Evolutionary conservation across 352 stramenopile species (phyloP).

Genomic region (Phytopythium sindhum): DNA sequence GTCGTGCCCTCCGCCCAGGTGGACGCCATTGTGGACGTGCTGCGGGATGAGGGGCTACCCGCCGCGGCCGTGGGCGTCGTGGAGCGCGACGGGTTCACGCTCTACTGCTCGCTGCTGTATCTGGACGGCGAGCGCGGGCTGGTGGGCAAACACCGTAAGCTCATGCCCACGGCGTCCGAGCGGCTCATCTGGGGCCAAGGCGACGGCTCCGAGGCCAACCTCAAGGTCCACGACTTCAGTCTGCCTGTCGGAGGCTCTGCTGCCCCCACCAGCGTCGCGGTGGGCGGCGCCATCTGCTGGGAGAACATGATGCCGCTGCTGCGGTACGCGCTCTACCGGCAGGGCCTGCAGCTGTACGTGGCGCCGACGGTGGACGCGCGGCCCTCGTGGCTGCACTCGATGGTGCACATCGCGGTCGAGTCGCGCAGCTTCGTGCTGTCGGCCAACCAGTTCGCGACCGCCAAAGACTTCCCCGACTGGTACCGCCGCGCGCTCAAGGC

Average conservation of each 20-base stretch:
- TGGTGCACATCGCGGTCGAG: constrained; percentile 25
- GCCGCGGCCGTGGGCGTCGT: constrained; percentile 16
- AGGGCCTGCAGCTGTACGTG: constrained; percentile 22
- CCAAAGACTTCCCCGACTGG: constrained; percentile 16
- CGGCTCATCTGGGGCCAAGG: constrained; percentile 23
- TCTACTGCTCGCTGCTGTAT: constrained; percentile 24
- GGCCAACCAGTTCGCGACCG: constrained; percentile 25
- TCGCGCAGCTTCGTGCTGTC: constrained; percentile 29
- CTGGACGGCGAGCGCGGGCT: constrained; percentile 18
- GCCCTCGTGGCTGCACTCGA: constrained; percentile 21
- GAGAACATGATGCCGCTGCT: constrained; percentile 30
- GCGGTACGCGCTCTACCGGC: constrained; percentile 23
- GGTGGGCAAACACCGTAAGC: constrained; percentile 23
- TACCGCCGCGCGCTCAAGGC: constrained; percentile 13
- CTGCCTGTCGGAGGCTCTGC: constrained; percentile 2
- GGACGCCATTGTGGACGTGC: constrained; percentile 17
- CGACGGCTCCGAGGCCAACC: constrained; percentile 18
- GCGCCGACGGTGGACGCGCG: constrained; percentile 21
- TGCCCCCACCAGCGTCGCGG: constrained; percentile 5
- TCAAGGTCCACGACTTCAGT: constrained; percentile 14
- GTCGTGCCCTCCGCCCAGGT: constrained; percentile 16
- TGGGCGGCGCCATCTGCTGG: constrained; percentile 22
- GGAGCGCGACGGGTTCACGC: constrained; percentile 17
- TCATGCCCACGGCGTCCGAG: constrained; percentile 26
- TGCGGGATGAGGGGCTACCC: constrained; percentile 7